Percentiles rank a stretch among this genome's conserved stretches.
Conservation (phyloP, 345 rosid species). For the Salix koriyanagi region DNA sequence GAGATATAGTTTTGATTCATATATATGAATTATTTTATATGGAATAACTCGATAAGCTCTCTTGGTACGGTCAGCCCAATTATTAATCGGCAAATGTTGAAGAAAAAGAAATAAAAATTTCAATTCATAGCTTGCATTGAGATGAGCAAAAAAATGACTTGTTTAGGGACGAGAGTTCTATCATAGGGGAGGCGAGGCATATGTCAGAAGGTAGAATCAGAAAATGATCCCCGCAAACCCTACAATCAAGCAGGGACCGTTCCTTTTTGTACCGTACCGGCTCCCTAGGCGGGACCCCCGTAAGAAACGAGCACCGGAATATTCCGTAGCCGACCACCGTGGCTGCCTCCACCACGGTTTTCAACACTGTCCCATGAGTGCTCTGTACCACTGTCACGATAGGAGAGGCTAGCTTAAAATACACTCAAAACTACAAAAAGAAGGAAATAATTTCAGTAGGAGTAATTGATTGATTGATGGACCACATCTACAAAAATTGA, state of each 20-base stretch:
- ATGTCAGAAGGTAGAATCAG: slow-evolving; percentile 14
- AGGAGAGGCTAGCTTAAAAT: slow-evolving; percentile 11
- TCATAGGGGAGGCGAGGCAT: not conserved
- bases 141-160: too few relatives aligned
- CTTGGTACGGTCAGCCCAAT: too few relatives aligned
- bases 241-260: slow-evolving; percentile 5
- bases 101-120: too few relatives aligned
- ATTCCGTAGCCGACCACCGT: slow-evolving; percentile 5
- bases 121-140: not conserved
- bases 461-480: not conserved
- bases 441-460: not conserved
- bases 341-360: not conserved
- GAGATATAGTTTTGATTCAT: too few relatives aligned
- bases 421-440: slow-evolving; percentile 11
- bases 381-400: not conserved
- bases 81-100: not conserved
- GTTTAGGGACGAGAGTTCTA: not conserved
- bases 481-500: not conserved
- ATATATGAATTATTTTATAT: too few relatives aligned
- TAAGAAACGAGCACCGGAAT: slow-evolving; percentile 6
- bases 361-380: not conserved
- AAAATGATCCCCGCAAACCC: slow-evolving; percentile 26
- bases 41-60: too few relatives aligned
- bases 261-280: not conserved
- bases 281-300: slow-evolving; percentile 8